A percentile compares a stretch with the other conserved stretches of the same genome.
Conservation (phyloP, 345 rosid species). For the Eucalyptus decipiens region DNA sequence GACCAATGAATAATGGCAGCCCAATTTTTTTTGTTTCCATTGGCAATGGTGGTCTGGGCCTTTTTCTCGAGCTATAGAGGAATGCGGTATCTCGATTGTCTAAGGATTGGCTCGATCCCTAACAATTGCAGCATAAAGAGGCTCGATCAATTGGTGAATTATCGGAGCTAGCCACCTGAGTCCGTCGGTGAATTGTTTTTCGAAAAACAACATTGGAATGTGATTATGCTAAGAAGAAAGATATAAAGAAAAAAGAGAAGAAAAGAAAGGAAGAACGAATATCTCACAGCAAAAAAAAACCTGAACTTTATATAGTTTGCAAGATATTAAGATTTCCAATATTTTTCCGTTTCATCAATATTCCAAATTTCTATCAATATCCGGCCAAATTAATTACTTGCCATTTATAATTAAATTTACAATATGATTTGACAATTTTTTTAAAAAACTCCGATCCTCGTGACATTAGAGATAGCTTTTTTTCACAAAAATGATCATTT, state of each 20-base stretch:
- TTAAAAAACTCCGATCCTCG: rapidly evolving
- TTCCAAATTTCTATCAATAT: too few relatives aligned
- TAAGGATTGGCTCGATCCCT: not conserved
- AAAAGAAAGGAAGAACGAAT: not conserved
- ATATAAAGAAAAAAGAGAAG: not conserved
- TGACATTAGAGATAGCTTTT: too few relatives aligned
- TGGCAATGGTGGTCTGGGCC: not conserved
- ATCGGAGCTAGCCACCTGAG: not conserved
- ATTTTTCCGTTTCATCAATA: too few relatives aligned
- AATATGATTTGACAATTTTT: too few relatives aligned
- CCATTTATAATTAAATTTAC: too few relatives aligned
- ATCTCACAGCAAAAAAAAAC: not conserved
- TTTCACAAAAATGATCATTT: too few relatives aligned
- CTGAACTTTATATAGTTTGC: rapidly evolving
- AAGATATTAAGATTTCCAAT: not conserved
- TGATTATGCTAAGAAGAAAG: not conserved
- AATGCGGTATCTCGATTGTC: not conserved
- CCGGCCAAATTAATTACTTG: rapidly evolving
- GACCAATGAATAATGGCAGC: not conserved
- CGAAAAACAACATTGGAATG: not conserved
- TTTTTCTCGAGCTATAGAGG: not conserved
- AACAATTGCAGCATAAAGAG: not conserved
- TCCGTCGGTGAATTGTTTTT: not conserved
- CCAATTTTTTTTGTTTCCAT: not conserved
- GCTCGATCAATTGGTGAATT: not conserved